Percentiles rank a stretch among this genome's conserved stretches.
These are phyloP conservation scores for Solanum megistacrolobum DNA, from an alignment of 257 asterid genomes.

Conservation along the genomic window DNA sequence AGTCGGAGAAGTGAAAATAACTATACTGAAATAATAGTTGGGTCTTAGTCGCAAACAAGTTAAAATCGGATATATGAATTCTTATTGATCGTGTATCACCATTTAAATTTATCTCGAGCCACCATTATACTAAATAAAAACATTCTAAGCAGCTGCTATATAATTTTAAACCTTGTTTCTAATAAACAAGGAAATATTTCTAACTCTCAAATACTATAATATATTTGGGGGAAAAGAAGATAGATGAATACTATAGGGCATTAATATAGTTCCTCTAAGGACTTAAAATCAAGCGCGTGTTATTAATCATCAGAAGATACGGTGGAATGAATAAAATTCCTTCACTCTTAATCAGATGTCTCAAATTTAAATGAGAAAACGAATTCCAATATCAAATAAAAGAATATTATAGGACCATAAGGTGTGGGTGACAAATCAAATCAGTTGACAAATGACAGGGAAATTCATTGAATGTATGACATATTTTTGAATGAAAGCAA, in stretches of 20 bases:
- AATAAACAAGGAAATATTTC: not conserved
- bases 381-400: not conserved
- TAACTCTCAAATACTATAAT: not conserved
- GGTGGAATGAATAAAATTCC: rapidly evolving
- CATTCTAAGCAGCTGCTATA: not conserved
- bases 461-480: not conserved
- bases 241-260: not conserved
- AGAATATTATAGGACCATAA: not conserved
- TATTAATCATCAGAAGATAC: not conserved
- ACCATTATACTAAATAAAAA: not conserved
- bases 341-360: rapidly evolving
- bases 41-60: not conserved
- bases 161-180: not conserved
- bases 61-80: not conserved
- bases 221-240: not conserved
- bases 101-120: not conserved
- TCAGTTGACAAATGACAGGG: not conserved
- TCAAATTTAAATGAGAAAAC: not conserved
- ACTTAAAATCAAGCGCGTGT: not conserved
- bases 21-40: not conserved
- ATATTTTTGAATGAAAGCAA: not conserved
- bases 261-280: not conserved
- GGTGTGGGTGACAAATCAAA: not conserved
- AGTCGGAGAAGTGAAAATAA: not conserved
- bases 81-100: not conserved